These are phyloP conservation scores for Panaeolus papilionaceus DNA, from an alignment of 768 basidiomycete species.

Conservation along the genomic window DNA sequence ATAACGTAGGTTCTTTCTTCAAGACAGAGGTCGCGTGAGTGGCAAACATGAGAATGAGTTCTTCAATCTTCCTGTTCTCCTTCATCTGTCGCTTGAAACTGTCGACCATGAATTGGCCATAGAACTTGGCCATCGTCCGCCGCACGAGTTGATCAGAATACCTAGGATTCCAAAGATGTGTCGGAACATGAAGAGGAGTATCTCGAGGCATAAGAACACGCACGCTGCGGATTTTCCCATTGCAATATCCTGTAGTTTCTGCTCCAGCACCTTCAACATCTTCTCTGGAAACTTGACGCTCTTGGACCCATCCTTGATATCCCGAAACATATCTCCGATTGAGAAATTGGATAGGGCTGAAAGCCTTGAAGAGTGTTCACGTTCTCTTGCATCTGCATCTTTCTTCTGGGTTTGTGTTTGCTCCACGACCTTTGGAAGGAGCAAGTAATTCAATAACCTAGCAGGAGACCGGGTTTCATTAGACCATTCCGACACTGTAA, in stretches of 20 bases:
- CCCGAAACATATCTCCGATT: constrained; percentile 83
- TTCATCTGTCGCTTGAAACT: constrained; percentile 90
- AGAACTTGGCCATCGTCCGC: constrained; percentile 91
- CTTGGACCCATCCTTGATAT: constrained; percentile 77
- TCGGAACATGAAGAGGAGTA: not conserved
- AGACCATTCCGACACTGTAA: constrained; percentile 20
- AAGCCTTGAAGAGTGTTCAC: constrained; percentile 72
- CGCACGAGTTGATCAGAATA: constrained; percentile 92
- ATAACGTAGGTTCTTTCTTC: constrained; percentile 86
- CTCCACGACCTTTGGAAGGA: constrained; percentile 60
- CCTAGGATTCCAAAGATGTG: constrained; percentile 41
- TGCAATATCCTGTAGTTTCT: constrained; percentile 88
- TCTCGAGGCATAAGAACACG: constrained; percentile 39
- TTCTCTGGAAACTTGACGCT: constrained; percentile 95
- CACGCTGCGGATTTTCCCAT: constrained; percentile 92
- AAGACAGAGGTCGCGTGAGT: constrained; percentile 87
- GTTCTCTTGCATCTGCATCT: constrained; percentile 51
- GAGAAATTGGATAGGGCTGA: constrained; percentile 72
- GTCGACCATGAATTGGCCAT: constrained; percentile 86
- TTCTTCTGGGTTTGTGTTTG: constrained; percentile 33
- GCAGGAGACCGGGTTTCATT: constrained; percentile 18
- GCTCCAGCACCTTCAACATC: constrained; percentile 88
- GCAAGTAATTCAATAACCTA: constrained; percentile 77
- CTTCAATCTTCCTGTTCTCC: constrained; percentile 96
- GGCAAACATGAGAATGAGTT: constrained; percentile 95